phyloP scores from a whole-genome alignment of 495 filamentous ascomycete species.

The Acidiella bohemica region DNA sequence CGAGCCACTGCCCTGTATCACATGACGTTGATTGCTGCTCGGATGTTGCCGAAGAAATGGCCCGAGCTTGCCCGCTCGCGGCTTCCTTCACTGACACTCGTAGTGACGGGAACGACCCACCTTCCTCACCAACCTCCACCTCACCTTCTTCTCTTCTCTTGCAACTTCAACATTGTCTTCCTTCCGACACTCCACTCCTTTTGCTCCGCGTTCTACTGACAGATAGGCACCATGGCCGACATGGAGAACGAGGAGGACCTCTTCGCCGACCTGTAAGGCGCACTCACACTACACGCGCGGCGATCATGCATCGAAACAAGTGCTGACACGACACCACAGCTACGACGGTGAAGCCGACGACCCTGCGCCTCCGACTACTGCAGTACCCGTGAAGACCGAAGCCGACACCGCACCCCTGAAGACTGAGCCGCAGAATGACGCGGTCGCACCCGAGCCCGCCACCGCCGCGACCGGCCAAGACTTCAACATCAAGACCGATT shows the following conservation, averaged over 20 bases:
- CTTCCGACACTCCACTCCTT: not conserved
- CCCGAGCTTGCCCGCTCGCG: no score
- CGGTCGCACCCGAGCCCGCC: not conserved
- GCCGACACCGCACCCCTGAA: not conserved
- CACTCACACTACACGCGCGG: not conserved
- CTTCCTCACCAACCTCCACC: not conserved
- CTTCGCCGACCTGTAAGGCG: constrained; percentile 87
- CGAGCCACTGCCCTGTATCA: no score
- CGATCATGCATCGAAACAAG: not conserved
- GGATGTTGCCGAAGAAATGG: no score
- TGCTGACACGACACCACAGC: constrained; percentile 31
- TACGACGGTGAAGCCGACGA: constrained; percentile 72
- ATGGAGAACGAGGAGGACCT: constrained; percentile 91
- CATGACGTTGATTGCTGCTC: no score
- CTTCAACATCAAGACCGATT: constrained; percentile 16
- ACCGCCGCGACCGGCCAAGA: constrained; percentile 8
- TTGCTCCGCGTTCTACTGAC: not conserved
- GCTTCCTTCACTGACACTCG: no score
- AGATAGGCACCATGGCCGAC: constrained; percentile 70
- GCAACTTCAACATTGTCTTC: no score
- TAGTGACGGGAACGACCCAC: no score
- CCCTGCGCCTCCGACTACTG: constrained; percentile 26
- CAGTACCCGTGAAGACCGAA: constrained; percentile 14
- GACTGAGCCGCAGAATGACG: not conserved
- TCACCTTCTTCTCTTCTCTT: no score